Conservation (phyloP, 306 rosid genomes). For the Pachyrhizus erosus region DNA sequence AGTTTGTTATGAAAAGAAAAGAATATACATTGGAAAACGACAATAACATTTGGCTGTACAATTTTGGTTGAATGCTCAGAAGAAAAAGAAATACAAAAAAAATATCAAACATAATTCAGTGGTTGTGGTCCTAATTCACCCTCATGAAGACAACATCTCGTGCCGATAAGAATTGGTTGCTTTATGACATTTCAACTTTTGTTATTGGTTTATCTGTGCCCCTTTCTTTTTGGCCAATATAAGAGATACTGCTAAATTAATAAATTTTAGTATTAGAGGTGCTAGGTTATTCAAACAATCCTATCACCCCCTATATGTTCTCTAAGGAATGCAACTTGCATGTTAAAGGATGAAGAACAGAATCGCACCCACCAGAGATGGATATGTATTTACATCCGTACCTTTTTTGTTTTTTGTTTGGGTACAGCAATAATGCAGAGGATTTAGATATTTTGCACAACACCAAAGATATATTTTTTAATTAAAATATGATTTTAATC, state of each 20-base stretch:
- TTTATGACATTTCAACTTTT: conserved; percentile 52
- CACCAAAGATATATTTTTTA: too few relatives aligned
- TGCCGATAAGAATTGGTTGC: conserved; percentile 53
- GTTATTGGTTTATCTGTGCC: conserved; percentile 48
- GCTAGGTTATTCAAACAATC: conserved; percentile 40
- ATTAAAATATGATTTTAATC: too few relatives aligned
- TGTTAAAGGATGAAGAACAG: not conserved
- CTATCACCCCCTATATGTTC: conserved; percentile 8
- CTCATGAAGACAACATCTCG: conserved; percentile 49
- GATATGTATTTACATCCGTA: not conserved
- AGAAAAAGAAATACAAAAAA: conserved; percentile 47
- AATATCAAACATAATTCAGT: conserved; percentile 45
- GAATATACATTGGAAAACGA: conserved; percentile 40
- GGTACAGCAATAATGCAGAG: not conserved
- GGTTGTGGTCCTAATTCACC: conserved; percentile 63
- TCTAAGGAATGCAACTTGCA: conserved; percentile 39
- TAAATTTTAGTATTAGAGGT: conserved; percentile 46
- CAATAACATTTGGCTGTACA: conserved; percentile 49
- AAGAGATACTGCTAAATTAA: conserved; percentile 43
- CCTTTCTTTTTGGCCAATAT: conserved; percentile 49
- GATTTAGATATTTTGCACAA: too few relatives aligned
- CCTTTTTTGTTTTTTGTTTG: not conserved
- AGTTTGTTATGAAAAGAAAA: conserved; percentile 17
- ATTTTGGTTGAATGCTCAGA: conserved; percentile 47
- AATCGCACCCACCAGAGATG: conserved; percentile 11